A percentile compares a stretch with the other conserved stretches of the same genome.
Conservation (phyloP, 2,329 filamentous ascomycete genomes). For the Aspergillus aculeatus region DNA sequence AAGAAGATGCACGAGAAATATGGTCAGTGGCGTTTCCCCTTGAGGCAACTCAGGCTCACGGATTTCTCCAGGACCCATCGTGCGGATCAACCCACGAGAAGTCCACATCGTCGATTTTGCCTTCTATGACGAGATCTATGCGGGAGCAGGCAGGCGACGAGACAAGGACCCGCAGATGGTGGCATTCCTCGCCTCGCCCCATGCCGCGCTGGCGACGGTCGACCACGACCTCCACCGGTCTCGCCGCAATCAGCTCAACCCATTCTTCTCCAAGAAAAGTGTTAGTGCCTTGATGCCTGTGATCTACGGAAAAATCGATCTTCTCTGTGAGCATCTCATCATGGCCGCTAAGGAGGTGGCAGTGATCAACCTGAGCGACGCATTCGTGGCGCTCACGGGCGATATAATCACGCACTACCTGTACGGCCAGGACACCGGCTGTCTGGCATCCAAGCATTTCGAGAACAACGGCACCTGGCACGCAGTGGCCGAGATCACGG, state of each 20-base stretch:
- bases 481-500: not conserved
- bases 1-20: slow-evolving; percentile 28
- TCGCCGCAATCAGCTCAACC: slow-evolving; percentile 1
- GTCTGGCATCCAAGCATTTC: not conserved
- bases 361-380: not conserved
- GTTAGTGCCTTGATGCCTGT: not conserved
- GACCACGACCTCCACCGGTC: slow-evolving; percentile 4
- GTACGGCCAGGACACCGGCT: not conserved
- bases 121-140: not conserved
- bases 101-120: not conserved
- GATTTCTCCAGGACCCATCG: not conserved
- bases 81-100: not conserved
- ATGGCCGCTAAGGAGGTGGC: too few species aligned
- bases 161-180: not conserved
- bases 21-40: not conserved
- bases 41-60: not conserved
- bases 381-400: not conserved
- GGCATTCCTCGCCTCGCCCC: not conserved
- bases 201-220: not conserved
- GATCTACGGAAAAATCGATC: not conserved
- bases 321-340: not conserved
- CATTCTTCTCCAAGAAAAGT: not conserved
- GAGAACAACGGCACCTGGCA: not conserved
- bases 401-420: not conserved
- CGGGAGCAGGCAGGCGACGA: not conserved